phyloP scores from a whole-genome alignment of 441 rosid genomes.

The Adansonia gregorii region DNA sequence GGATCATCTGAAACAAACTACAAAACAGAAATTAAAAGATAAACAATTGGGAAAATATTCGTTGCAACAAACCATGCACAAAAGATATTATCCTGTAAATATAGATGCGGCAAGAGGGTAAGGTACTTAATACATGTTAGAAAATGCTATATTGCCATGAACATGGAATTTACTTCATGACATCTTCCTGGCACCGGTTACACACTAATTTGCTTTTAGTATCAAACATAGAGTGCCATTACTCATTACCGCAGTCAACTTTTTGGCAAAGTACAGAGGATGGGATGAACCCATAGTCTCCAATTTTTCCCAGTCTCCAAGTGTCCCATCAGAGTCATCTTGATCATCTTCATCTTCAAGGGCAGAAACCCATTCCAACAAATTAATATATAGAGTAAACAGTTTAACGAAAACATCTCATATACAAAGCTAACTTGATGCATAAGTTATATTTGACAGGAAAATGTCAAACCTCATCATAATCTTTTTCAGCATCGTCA shows the following conservation, averaged over 20 bases:
- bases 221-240: conserved; percentile 21
- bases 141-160: conserved; percentile 5
- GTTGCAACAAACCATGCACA: neutral
- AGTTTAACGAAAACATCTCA: conserved; percentile 16
- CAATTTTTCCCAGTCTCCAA: conserved; percentile 91
- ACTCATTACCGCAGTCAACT: conserved; percentile 76
- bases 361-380: conserved; percentile 76
- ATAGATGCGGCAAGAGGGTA: neutral
- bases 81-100: neutral
- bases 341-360: conserved; percentile 62
- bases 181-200: conserved; percentile 11
- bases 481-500: conserved; percentile 46
- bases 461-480: conserved; percentile 53
- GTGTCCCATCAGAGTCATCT: conserved; percentile 62
- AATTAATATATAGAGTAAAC: neutral
- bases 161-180: conserved; percentile 20
- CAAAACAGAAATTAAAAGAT: conserved; percentile 17
- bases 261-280: conserved; percentile 92
- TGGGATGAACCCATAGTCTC: conserved; percentile 92
- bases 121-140: neutral
- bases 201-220: conserved; percentile 2
- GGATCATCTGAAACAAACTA: conserved; percentile 86
- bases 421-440: conserved; percentile 22
- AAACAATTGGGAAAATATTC: conserved; percentile 26
- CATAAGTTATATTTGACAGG: conserved; percentile 14